phyloP scores from a whole-genome alignment of 805 yeast species.

The Saturnispora halmiae region DNA sequence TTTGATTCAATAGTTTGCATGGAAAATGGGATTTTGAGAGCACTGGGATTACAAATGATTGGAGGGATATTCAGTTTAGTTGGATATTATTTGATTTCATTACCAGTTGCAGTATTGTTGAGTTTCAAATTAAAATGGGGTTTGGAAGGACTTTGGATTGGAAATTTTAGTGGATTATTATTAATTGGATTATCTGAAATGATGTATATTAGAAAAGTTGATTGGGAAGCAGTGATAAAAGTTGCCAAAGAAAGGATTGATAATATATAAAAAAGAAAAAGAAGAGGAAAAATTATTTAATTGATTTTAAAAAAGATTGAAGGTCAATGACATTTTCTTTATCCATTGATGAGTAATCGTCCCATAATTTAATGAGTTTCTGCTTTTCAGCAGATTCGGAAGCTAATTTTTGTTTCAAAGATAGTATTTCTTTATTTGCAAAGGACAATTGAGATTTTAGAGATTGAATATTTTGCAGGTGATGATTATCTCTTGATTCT shows the following conservation, averaged over 20 bases:
- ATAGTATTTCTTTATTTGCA: conserved; percentile 43
- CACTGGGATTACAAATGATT: conserved; percentile 64
- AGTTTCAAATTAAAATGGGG: conserved; percentile 43
- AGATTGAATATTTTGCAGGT: conserved; percentile 17
- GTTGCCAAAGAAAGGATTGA: conserved; percentile 5
- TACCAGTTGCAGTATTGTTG: conserved; percentile 49
- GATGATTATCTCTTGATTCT: conserved; percentile 31
- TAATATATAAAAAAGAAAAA: neutral
- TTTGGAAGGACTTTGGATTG: conserved; percentile 58
- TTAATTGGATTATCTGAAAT: conserved; percentile 44
- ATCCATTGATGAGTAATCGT: too few relatives aligned
- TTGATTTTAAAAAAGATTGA: conserved; percentile 1
- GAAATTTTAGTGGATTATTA: conserved; percentile 55
- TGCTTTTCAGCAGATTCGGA: conserved; percentile 50
- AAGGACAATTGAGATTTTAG: conserved; percentile 18
- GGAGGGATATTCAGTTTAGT: conserved; percentile 51
- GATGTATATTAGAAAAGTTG: conserved; percentile 36
- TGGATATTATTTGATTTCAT: conserved; percentile 52
- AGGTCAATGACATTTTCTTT: too few relatives aligned
- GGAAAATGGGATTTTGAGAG: conserved; percentile 68
- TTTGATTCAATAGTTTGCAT: conserved; percentile 63
- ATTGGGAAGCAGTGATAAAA: conserved; percentile 43
- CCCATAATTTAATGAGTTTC: conserved; percentile 43
- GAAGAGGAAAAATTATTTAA: neutral
- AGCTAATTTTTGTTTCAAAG: conserved; percentile 37